Base-by-base conservation (phyloP, 495 filamentous ascomycete species). In the Xylaria telfairii region DNA sequence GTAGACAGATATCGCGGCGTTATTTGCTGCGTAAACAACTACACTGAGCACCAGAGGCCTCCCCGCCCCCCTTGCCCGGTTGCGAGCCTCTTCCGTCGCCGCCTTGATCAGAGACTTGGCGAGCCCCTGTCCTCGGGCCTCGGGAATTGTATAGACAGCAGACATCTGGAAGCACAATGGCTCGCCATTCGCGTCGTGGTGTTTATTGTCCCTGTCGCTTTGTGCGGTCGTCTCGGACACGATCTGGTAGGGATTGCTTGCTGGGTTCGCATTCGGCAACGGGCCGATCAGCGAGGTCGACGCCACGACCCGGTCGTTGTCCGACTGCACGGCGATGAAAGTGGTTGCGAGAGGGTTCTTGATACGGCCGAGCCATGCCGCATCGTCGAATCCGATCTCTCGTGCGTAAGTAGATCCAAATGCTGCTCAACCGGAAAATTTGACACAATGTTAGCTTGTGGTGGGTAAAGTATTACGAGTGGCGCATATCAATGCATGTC, bases 371-470 rank as follows among this genome's bases (percentile, higher is more conserved):
- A 78, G 73, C 80, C 86, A 87, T 63, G 73, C 72, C 19, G 82
- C 79, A 17, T 83, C 74, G 13, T 72, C 70, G 71, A 84, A 83
- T 24, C 77, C 77, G 68, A 74, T 74, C 71, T 88, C 85, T 32
- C 77, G 73, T 32, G 80, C 82, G 68, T 85, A 86, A 1, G 78
- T 85, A 8, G 86, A 85, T 19, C 81, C 80, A 72, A 87, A 89
- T n/a, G 82, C 78, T 74, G 62, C 34, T 34, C 19, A 26, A 47
- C 28, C 46, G 19, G 28, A 21, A 21, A 37, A 12, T 39, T 51
- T 37, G 46, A 34, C 32, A 51, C n/a, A 12, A 21, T 65, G 63
- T 34, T 28, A 51, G 63, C 63, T 56, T 21, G 47, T 32, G 24
- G 26, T 28, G 2, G 12, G 44, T 24, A 1, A 65, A 26, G 10